phyloP scores from a whole-genome alignment of 2,329 filamentous ascomycete genomes.

The Nemania diffusa region DNA sequence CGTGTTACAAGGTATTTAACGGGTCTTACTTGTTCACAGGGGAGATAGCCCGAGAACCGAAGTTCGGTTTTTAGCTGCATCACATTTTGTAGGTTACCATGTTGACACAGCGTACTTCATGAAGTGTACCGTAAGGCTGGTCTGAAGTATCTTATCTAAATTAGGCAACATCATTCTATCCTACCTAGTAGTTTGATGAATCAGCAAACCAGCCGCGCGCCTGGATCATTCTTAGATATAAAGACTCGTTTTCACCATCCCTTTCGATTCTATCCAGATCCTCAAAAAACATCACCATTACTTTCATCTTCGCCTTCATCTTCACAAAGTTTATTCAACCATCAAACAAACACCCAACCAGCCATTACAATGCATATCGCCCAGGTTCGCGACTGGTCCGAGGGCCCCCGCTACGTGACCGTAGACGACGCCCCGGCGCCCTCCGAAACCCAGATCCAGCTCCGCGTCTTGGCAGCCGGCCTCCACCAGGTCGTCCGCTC shows the following conservation, averaged over 20 bases:
- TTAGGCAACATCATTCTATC: no score
- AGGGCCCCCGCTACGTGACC: conserved; percentile 47
- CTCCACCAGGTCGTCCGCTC: conserved; percentile 64
- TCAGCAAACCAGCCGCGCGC: background rate
- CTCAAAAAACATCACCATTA: background rate
- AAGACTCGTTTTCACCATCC: background rate
- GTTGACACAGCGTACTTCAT: background rate
- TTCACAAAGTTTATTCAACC: background rate
- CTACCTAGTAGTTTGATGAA: background rate
- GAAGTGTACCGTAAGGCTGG: background rate
- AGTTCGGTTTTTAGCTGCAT: background rate
- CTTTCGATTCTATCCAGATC: background rate
- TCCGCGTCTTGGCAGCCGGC: conserved; percentile 63
- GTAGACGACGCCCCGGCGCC: conserved; percentile 52
- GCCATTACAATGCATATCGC: conserved; percentile 42
- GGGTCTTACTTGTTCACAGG: background rate
- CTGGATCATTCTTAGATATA: background rate
- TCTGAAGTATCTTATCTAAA: no score
- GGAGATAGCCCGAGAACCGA: background rate
- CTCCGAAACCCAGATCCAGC: conserved; percentile 54
- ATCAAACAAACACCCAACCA: background rate
- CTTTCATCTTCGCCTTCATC: background rate
- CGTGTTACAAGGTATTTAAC: background rate
- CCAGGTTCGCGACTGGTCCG: conserved; percentile 45
- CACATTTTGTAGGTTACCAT: background rate